These are phyloP conservation scores for Uncinocarpus reesii DNA, from an alignment of 2,329 filamentous ascomycete species.

Conservation along the genomic window DNA sequence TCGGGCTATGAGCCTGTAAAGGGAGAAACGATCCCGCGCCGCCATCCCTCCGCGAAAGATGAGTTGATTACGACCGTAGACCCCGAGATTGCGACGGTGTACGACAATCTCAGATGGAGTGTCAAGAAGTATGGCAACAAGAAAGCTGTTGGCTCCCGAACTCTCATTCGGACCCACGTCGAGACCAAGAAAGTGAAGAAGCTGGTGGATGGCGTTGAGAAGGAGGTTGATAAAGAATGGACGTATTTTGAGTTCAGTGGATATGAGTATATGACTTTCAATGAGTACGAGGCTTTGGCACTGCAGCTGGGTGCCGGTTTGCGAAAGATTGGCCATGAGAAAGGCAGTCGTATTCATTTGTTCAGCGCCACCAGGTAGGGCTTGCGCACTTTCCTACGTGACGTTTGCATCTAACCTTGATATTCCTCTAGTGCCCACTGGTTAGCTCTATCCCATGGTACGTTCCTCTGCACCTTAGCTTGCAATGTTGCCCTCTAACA, in stretches of 20 bases:
- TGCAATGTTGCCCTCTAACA: not conserved
- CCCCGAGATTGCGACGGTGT: slow-evolving; percentile 63
- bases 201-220: slow-evolving; percentile 67
- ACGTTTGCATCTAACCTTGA: slow-evolving; percentile 15
- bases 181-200: slow-evolving; percentile 88
- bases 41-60: slow-evolving; percentile 61
- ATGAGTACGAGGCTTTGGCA: slow-evolving; percentile 63
- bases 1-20: slow-evolving; percentile 57
- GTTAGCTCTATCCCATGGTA: slow-evolving; percentile 69
- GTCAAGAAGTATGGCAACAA: slow-evolving; percentile 54
- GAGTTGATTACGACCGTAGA: slow-evolving; percentile 56
- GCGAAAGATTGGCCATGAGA: slow-evolving; percentile 60
- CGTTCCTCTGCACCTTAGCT: slow-evolving; percentile 16
- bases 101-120: slow-evolving; percentile 63
- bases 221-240: slow-evolving; percentile 83
- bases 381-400: not conserved
- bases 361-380: slow-evolving; percentile 69
- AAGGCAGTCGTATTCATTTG: slow-evolving; percentile 62
- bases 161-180: slow-evolving; percentile 64
- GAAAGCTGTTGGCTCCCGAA: slow-evolving; percentile 59
- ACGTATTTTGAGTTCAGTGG: slow-evolving; percentile 73
- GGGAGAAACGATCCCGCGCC: slow-evolving; percentile 75
- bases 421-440: slow-evolving; percentile 55
- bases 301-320: slow-evolving; percentile 62
- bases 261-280: slow-evolving; percentile 67